Evolutionary conservation across 192 early-diverging fungal genomes (phyloP), one percentile per base, ranked within the genome.

Genomic region (Jimgerdemannia flammicorona): DNA sequence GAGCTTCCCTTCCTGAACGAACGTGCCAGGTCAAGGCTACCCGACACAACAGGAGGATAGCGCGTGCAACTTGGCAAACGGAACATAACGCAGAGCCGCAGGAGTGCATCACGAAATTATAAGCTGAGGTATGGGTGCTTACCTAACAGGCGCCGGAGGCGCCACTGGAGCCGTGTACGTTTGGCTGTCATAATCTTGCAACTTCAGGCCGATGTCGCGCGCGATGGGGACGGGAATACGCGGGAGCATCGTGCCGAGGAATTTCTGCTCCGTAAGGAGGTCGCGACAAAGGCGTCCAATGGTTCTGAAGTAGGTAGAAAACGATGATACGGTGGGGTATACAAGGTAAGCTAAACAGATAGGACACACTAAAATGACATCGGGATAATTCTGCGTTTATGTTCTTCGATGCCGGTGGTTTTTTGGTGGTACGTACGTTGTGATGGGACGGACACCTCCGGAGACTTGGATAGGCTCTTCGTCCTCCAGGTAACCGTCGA

Each of bases 171-270:
- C 3, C 72, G 64, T 43, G 20, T 75, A 69, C 19, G 4, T 79
- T 54, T 83, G 75, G 44, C 75, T 19, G 40, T 83, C 86, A 66
- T 81, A 85, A 11, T 84, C 84, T 20, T 84, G 82, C 44, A 95
- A 66, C 65, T 93, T 93, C 64, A 85, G 77, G 65, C 89, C 87
- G 59, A 95, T 79, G 59, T 93, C 91, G 29, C 93, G 84, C 17
- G 92, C 93, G 73, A 95, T 90, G 8, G 91, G 88, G 2, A 95
- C 90, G 0, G 94, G 94, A 72, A 95, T 95, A 67, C 94, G 85
- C 17, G 94, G 94, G 29, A 95, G 72, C 64, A 95, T 93, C 8
- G 93, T 93, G 3, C 92, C 93, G 20, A 89, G 75, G 80, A 89
- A 95, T 79, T 95, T 95, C 75, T 87, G 84, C 3, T 95, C 93